A percentile compares a stretch with the other conserved stretches of the same genome.
phyloP scores from a whole-genome alignment of 495 filamentous ascomycete genomes.

The Xylaria curta region DNA sequence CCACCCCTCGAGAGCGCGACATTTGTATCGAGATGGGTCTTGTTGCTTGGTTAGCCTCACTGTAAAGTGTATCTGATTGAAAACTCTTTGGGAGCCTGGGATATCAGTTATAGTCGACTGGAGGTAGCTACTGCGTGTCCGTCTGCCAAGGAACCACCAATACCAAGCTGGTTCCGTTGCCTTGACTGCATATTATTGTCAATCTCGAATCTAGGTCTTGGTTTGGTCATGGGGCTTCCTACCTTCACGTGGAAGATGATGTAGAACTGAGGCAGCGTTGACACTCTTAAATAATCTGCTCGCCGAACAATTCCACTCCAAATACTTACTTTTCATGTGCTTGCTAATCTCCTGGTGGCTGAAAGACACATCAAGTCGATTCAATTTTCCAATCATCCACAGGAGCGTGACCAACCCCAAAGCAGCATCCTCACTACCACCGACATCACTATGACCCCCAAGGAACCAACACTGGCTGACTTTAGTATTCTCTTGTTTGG shows the following conservation, averaged over 20 bases:
- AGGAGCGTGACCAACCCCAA: neutral
- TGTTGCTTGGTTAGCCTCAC: neutral
- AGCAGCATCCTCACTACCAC: neutral
- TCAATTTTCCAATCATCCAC: neutral
- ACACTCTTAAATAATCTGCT: too few species aligned
- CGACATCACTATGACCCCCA: neutral
- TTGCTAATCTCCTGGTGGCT: too few species aligned
- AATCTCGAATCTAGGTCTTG: too few species aligned
- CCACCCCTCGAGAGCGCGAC: neutral
- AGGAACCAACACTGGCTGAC: slow-evolving; percentile 5
- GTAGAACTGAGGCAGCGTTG: too few species aligned
- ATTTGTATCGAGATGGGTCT: neutral
- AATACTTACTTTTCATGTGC: too few species aligned
- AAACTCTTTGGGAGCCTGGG: neutral
- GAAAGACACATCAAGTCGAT: neutral
- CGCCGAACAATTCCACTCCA: too few species aligned
- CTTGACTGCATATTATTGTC: too few species aligned
- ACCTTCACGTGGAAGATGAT: too few species aligned
- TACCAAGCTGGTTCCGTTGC: too few species aligned
- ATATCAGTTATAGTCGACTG: neutral
- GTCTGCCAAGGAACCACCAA: neutral
- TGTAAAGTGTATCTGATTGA: neutral
- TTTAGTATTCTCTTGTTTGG: neutral
- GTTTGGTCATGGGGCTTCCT: too few species aligned
- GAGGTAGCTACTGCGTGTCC: neutral